Conservation (phyloP, 768 basidiomycete species). For the Porpolomopsis calyptriformis region DNA sequence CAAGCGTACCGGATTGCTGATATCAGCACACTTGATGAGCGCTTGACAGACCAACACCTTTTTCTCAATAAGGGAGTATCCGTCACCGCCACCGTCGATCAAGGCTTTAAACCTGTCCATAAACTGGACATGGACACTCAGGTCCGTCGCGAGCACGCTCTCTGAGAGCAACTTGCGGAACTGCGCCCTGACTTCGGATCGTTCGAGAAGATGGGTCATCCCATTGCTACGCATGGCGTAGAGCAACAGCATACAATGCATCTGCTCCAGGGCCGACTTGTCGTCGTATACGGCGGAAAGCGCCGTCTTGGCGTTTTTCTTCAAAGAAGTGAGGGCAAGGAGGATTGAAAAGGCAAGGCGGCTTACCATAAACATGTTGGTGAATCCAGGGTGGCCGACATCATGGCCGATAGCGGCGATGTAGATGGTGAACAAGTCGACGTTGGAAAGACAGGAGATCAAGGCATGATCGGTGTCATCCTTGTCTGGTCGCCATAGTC, state of each 20-base stretch:
- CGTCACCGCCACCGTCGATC: slow-evolving; percentile 29
- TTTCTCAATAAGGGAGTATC: slow-evolving; percentile 32
- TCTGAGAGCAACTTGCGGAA: slow-evolving; percentile 71
- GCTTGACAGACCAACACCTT: slow-evolving; percentile 77
- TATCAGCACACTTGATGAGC: slow-evolving; percentile 94
- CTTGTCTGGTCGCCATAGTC: slow-evolving; percentile 30
- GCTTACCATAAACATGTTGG: slow-evolving; percentile 85
- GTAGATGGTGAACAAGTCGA: slow-evolving; percentile 76
- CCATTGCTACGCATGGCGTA: slow-evolving; percentile 75
- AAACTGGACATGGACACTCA: slow-evolving; percentile 82
- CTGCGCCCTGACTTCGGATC: slow-evolving; percentile 31
- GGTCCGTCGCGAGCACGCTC: slow-evolving; percentile 88
- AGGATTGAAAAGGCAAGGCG: background rate
- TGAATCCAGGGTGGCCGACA: slow-evolving; percentile 92
- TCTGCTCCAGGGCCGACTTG: slow-evolving; percentile 81
- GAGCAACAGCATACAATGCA: slow-evolving; percentile 79
- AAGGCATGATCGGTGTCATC: slow-evolving; percentile 28
- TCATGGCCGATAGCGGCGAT: slow-evolving; percentile 96
- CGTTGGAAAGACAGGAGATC: slow-evolving; percentile 40
- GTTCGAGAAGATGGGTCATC: slow-evolving; percentile 56
- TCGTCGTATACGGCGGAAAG: slow-evolving; percentile 82
- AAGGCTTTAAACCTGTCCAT: slow-evolving; percentile 55
- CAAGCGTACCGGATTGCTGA: slow-evolving; percentile 86
- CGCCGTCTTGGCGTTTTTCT: slow-evolving; percentile 93
- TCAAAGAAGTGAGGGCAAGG: slow-evolving; percentile 6